Percentiles rank a stretch among this genome's conserved stretches.
Conservation (phyloP, 139 green algal genomes). For the Chlorella sorokiniana region DNA sequence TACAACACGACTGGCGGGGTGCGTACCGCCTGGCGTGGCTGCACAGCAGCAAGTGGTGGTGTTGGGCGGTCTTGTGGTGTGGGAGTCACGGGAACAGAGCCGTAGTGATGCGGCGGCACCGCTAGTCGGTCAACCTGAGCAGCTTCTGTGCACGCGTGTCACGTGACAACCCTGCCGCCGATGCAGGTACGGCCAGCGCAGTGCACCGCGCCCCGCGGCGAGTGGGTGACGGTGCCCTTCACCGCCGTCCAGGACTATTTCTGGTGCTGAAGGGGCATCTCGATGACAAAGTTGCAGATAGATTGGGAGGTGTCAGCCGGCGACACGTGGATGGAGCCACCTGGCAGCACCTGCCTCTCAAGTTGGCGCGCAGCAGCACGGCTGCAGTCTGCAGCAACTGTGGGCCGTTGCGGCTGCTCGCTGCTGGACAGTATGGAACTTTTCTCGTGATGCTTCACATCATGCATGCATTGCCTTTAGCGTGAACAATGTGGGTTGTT, state of each 20-base stretch:
- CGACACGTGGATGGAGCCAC: neutral
- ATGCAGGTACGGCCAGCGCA: neutral
- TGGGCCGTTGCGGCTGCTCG: too few species aligned
- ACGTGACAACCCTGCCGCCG: neutral
- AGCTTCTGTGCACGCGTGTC: neutral
- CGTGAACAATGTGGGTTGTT: too few species aligned
- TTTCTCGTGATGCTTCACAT: too few species aligned
- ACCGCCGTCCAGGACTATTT: neutral
- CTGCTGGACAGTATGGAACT: too few species aligned
- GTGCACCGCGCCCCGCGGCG: neutral
- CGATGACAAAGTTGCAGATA: neutral
- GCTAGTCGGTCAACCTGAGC: neutral
- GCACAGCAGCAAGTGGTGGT: neutral
- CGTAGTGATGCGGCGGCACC: too few species aligned
- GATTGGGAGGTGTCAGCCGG: neutral
- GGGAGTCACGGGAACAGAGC: too few species aligned
- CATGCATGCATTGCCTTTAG: too few species aligned
- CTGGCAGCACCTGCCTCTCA: neutral
- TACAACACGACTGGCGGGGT: conserved; percentile 14
- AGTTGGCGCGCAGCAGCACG: neutral
- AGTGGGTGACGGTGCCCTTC: conserved; percentile 1
- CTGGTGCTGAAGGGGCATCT: neutral
- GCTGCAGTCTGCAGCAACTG: too few species aligned
- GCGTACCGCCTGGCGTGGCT: neutral
- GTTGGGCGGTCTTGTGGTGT: too few species aligned